Base-by-base conservation (phyloP, 2,329 filamentous ascomycete genomes). In the Ramularia collo-cygni region DNA sequence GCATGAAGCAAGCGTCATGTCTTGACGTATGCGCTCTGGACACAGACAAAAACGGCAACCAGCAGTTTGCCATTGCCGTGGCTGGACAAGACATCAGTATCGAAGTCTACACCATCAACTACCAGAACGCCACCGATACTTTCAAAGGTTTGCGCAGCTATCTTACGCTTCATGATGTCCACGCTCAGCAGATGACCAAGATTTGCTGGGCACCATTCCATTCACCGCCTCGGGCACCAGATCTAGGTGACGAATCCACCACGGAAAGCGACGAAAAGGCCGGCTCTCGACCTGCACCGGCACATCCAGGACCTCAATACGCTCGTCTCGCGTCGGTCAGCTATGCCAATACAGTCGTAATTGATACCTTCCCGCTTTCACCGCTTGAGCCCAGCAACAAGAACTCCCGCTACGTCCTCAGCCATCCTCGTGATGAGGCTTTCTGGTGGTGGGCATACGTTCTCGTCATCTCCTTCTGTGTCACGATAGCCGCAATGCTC, bases 251-350 rank as follows among this genome's bases (percentile, higher is more conserved):
- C 10, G 27, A 36, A 14, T 54, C 55, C 19, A 56, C 56, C 14
- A 53, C 54, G 8, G 48, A 43, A 8, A 40, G 46, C 3, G 53
- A 53, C 28, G 50, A 43, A 5, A 47, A 51, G 7, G 13, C 44
- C 8, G 28, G 32, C 2, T 28, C 42, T 10, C 15, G 8, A 7
- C 40, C 52, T 14, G 8, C 37, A 12, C 35, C 42, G 16, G 26
- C 34, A 13, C 43, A 42, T n/a, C 54, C 58, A 8, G 58, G 57
- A 27, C 70, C 76, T 12, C 74, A 80, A 52, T 77, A 77, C 55
- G 67, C 93, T 51, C 85, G 85, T 53, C 75, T 95, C 3, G 88
- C 85, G 19, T 89, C 84, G 33, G 83, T 86, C 28, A 87, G 83
- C 35, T 79, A 93, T 52, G 82, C 79, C 44, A 89, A 88, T 59